These are phyloP conservation scores for Lodderomyces orthopsilosis DNA, from an alignment of 1,139 yeast genomes.

Conservation along the genomic window DNA sequence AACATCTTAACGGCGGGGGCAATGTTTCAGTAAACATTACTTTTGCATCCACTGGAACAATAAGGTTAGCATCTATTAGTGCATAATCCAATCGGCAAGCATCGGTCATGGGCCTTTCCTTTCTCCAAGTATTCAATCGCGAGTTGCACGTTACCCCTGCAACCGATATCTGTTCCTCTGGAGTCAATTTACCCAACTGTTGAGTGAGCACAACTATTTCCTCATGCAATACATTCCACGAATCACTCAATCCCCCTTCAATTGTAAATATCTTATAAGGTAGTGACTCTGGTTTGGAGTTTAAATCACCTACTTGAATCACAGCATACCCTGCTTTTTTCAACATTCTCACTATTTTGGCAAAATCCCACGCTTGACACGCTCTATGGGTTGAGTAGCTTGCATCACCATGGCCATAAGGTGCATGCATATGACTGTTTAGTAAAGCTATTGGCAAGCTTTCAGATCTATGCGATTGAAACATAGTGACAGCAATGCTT, in stretches of 20 bases:
- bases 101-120: conserved; percentile 54
- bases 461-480: conserved; percentile 48
- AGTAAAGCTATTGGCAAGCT: conserved; percentile 67
- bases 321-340: conserved; percentile 78
- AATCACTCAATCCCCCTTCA: conserved; percentile 71
- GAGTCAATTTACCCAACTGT: conserved; percentile 51
- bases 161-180: conserved; percentile 61
- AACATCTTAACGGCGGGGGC: conserved; percentile 54
- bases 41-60: conserved; percentile 55
- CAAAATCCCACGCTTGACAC: conserved; percentile 95
- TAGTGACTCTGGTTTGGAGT: conserved; percentile 81
- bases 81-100: conserved; percentile 94
- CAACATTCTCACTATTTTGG: conserved; percentile 61
- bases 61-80: conserved; percentile 56
- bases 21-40: conserved; percentile 73
- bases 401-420: conserved; percentile 86
- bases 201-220: conserved; percentile 26
- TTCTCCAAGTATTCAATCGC: conserved; percentile 82
- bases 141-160: conserved; percentile 95
- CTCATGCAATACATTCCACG: conserved; percentile 72
- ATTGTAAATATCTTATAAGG: conserved; percentile 72
- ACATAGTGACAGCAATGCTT: conserved; percentile 72
- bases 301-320: conserved; percentile 88
- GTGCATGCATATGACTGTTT: conserved; percentile 97
- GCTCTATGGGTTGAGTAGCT: conserved; percentile 88